Conservation (phyloP, 225 moss, liverwort and hornwort genomes). For the Straminergon stramineum region DNA sequence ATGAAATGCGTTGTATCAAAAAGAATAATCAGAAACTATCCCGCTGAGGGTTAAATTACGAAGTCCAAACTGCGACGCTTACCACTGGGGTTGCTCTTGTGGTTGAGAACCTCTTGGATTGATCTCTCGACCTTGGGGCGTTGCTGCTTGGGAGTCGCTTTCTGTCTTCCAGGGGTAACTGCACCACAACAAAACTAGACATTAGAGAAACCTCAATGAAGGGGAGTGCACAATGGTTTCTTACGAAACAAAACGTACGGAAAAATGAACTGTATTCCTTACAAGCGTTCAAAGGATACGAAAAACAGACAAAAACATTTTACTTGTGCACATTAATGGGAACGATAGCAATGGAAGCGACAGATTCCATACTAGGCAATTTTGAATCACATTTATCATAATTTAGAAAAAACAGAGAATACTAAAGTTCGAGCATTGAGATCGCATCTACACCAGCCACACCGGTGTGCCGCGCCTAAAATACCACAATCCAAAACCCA, state of each 20-base stretch:
- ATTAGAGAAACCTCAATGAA: background rate
- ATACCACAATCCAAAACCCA: background rate
- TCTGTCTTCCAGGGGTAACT: slow-evolving; percentile 23
- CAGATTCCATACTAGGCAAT: no score
- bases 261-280: no score
- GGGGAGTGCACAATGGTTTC: background rate
- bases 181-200: background rate
- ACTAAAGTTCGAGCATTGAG: no score
- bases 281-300: background rate
- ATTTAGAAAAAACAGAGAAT: no score
- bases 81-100: slow-evolving; percentile 32
- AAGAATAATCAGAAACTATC: background rate
- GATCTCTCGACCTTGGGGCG: slow-evolving; percentile 17
- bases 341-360: background rate
- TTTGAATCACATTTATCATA: background rate
- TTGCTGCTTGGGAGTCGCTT: slow-evolving; percentile 13
- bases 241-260: background rate
- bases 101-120: slow-evolving; percentile 35
- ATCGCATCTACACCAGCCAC: background rate
- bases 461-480: background rate
- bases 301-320: no score
- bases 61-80: background rate
- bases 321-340: no score
- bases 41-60: background rate
- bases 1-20: background rate